A percentile compares a stretch with the other conserved stretches of the same genome.
Evolutionary conservation across 1,284 basidiomycete species (phyloP).

Genomic region (Mycena citricolor): DNA sequence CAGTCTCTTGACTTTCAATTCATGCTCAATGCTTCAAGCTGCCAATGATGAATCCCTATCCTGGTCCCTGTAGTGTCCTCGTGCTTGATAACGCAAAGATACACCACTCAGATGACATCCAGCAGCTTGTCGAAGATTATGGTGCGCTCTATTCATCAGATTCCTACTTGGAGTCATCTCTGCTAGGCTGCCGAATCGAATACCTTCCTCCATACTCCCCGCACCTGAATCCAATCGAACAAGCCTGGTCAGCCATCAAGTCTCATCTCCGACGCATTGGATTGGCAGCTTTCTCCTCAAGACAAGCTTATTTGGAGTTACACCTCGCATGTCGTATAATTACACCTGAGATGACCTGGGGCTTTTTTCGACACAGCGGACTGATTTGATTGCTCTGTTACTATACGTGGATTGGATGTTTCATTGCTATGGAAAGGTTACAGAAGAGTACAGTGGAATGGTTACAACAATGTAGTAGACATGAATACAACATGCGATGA

Average conservation of each 20-base stretch:
- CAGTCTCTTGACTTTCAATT: not conserved
- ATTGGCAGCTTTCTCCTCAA: not conserved
- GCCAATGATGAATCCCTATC: constrained; percentile 28
- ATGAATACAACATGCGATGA: no score
- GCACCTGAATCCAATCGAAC: constrained; percentile 21
- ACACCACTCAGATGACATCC: constrained; percentile 27
- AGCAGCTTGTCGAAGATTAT: constrained; percentile 8
- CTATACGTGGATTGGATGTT: no score
- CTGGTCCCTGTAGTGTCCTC: constrained; percentile 30
- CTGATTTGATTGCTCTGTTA: constrained; percentile 16
- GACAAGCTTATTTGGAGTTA: constrained; percentile 22
- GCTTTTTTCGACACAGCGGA: constrained; percentile 20
- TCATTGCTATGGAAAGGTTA: no score
- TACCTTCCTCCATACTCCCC: constrained; percentile 23
- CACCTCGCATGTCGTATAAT: constrained; percentile 18
- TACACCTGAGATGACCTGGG: constrained; percentile 25
- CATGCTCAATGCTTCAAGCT: constrained; percentile 17
- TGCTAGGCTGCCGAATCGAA: constrained; percentile 17
- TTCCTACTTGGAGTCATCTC: not conserved
- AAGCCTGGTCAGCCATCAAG: constrained; percentile 23
- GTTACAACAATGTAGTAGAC: no score
- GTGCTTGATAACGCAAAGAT: constrained; percentile 32
- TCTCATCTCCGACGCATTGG: constrained; percentile 9
- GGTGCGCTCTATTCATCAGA: not conserved
- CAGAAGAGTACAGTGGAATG: no score